Evolutionary conservation across 306 rosid genomes (phyloP), one percentile per base, ranked within the genome.

Genomic region (Gynostemma pentaphyllum): DNA sequence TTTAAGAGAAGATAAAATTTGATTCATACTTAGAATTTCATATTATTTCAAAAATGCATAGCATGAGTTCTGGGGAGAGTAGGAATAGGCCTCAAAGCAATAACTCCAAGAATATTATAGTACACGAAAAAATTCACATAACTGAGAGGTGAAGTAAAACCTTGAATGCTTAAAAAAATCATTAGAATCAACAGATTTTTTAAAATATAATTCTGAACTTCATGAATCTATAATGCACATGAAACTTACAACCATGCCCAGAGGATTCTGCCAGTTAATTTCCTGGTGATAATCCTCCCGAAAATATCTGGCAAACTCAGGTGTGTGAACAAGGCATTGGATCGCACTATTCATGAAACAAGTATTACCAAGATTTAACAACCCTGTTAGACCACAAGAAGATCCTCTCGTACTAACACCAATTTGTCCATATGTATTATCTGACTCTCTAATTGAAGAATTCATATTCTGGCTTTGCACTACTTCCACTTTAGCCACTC

Each of bases 321-420:
- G 98, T 16, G 98, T 88, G 71, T 92, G 96, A 73, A 92, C 96
- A 64, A 92, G 98, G 70, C 98, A 88, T 66, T 92, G 98, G 52
- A 92, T 84, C 7, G 98, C 96, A 75, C 98, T 88, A 79, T 92
- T 92, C 98, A 92, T 92, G 75, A 88, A 92, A 86, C 98, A 92
- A 45, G 98, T 92, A 75, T 92, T 92, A 75, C 98, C 98, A 69
- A 92, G 96, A 77, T 92, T 92, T 72, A 82, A 76, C 80, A 92
- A 79, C 61, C 98, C 98, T 55, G 88, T 92, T 76, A 92, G 82
- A 76, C 98, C 96, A 78, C 85, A 85, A 16, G 84, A 60, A 29
- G 96, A 86, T 23, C 98, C 98, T 66, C 98, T 80, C 64, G 96
- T 92, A 78, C 86, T 79, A 70, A 91, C 89, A 63, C 97, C 96